Conservation (phyloP, 2,329 filamentous ascomycete species). For the Fusarium avenaceum region DNA sequence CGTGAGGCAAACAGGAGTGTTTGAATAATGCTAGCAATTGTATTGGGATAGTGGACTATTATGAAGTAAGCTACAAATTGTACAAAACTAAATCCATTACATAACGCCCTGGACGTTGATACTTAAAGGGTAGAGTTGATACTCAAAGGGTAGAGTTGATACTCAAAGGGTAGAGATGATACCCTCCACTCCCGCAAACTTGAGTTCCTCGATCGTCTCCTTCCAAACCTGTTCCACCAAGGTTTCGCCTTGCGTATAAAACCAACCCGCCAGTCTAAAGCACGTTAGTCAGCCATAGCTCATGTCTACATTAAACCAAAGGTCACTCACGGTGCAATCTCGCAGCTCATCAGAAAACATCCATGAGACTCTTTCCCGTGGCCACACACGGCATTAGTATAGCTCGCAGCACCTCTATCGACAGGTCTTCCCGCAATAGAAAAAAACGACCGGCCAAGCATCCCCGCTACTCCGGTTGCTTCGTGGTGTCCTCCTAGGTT, state of each 20-base stretch:
- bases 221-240: slow-evolving; percentile 36
- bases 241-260: slow-evolving; percentile 27
- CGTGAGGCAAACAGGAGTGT: too few relatives aligned
- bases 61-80: too few relatives aligned
- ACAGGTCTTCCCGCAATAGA: slow-evolving; percentile 50
- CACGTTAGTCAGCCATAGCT: not conserved
- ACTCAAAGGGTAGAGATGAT: slow-evolving; percentile 45
- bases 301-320: too few relatives aligned
- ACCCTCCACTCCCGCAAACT: slow-evolving; percentile 4
- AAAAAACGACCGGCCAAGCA: slow-evolving; percentile 15
- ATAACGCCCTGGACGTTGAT: too few relatives aligned
- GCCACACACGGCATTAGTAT: slow-evolving; percentile 60
- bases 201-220: slow-evolving; percentile 34
- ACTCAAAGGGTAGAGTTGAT: not conserved
- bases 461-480: slow-evolving; percentile 9
- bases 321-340: slow-evolving; percentile 44
- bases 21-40: too few relatives aligned
- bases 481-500: slow-evolving; percentile 34
- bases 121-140: slow-evolving; percentile 45
- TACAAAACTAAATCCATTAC: not conserved
- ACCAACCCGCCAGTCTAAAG: slow-evolving; percentile 35
- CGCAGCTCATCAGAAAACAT: slow-evolving; percentile 63
- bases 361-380: slow-evolving; percentile 66
- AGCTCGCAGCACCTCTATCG: slow-evolving; percentile 60
- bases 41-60: too few relatives aligned